Conservation (phyloP, 208 protist genomes). For the Wallacemonas sp. region DNA sequence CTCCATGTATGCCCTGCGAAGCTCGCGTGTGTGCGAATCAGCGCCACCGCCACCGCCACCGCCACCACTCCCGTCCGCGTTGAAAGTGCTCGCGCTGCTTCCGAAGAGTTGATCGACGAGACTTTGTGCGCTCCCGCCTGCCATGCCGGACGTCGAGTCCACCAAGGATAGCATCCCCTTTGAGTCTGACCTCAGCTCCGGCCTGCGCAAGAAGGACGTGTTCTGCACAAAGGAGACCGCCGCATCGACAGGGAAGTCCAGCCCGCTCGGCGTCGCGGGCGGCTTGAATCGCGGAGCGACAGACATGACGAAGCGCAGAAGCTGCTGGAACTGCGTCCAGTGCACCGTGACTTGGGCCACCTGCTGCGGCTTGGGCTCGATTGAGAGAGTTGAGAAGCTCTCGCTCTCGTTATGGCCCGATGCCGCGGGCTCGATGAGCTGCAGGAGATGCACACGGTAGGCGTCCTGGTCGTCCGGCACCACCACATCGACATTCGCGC, state of each 20-base stretch:
- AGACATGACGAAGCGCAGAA: slow-evolving; percentile 42
- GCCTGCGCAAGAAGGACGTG: slow-evolving; percentile 17
- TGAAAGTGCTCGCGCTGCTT: too few species aligned
- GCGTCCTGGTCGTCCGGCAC: slow-evolving; percentile 31
- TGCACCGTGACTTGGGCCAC: slow-evolving; percentile 32
- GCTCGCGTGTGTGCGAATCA: slow-evolving; percentile 21
- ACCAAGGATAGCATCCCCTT: too few species aligned
- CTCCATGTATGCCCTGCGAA: slow-evolving; percentile 43
- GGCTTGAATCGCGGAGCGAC: slow-evolving; percentile 45
- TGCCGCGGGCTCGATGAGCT: slow-evolving; percentile 1
- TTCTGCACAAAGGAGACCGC: slow-evolving; percentile 35
- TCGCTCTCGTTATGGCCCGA: neutral
- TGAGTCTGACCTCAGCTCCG: neutral
- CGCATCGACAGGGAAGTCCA: slow-evolving; percentile 24
- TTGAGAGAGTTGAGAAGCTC: slow-evolving; percentile 19
- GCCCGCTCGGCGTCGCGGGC: slow-evolving; percentile 26
- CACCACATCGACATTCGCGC: neutral
- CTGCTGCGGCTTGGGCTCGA: slow-evolving; percentile 26
- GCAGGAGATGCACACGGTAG: slow-evolving; percentile 44
- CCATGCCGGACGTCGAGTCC: too few species aligned
- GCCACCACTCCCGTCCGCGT: neutral
- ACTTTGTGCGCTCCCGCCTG: neutral
- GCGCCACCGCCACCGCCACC: neutral
- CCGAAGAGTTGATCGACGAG: neutral
- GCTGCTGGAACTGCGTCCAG: slow-evolving; percentile 44